A percentile compares a stretch with the other conserved stretches of the same genome.
These are phyloP conservation scores for Cornus suecica DNA, from an alignment of 148 eudicot species.

Conservation along the genomic window DNA sequence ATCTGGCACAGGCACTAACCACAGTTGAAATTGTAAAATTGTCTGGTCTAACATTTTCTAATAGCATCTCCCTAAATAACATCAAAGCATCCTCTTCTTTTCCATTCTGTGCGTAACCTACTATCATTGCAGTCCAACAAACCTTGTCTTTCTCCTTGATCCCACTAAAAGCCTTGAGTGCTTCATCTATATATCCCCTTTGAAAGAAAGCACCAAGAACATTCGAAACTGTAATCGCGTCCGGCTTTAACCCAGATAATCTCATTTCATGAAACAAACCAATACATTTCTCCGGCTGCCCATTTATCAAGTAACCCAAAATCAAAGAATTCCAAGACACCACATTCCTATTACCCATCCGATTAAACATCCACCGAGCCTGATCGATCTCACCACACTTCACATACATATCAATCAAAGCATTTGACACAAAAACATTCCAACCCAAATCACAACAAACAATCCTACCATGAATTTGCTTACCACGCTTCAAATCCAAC, in stretches of 20 bases:
- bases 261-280: conserved; percentile 25
- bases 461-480: conserved; percentile 26
- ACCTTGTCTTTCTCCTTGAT: conserved; percentile 19
- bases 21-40: conserved; percentile 15
- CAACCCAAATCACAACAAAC: conserved; percentile 15
- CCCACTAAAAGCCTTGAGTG: conserved; percentile 10
- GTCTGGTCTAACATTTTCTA: conserved; percentile 18
- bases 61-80: conserved; percentile 16
- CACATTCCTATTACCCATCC: conserved; percentile 17
- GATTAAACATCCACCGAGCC: conserved; percentile 23
- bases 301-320: conserved; percentile 20
- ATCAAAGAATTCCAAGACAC: conserved; percentile 26
- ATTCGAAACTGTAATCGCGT: conserved; percentile 20
- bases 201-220: conserved; percentile 22
- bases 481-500: conserved; percentile 23
- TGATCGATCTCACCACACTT: conserved; percentile 22
- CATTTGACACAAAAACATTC: conserved; percentile 20
- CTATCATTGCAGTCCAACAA: conserved; percentile 26
- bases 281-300: conserved; percentile 21
- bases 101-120: conserved; percentile 19
- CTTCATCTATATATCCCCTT: conserved; percentile 16
- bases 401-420: conserved; percentile 20
- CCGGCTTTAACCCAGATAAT: conserved; percentile 23
- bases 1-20: conserved; percentile 14
- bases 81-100: conserved; percentile 16